A percentile compares a stretch with the other conserved stretches of the same genome.
Conservation (phyloP, 31 red algal species). For the Odonthalia washingtoniensis region DNA sequence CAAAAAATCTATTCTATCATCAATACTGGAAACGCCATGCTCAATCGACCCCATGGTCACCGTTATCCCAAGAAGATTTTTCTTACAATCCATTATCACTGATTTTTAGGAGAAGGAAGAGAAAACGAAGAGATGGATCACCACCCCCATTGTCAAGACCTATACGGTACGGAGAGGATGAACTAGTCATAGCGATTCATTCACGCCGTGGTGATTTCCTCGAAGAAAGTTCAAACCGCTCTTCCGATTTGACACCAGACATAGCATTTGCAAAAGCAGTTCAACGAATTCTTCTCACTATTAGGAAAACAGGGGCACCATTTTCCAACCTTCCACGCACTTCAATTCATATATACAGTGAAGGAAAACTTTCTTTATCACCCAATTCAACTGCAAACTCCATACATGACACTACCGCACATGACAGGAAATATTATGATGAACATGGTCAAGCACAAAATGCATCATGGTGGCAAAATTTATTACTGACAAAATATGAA, state of each 20-base stretch:
- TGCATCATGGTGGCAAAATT: constrained; percentile 54
- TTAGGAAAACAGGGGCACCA: constrained; percentile 43
- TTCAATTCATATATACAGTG: constrained; percentile 72
- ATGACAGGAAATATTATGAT: constrained; percentile 71
- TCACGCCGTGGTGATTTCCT: constrained; percentile 72
- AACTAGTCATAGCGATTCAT: constrained; percentile 71
- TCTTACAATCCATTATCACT: no score
- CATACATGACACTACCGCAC: constrained; percentile 49
- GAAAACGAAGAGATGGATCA: no score
- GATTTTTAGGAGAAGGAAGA: no score
- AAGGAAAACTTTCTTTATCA: constrained; percentile 53
- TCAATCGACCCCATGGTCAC: constrained; percentile 19
- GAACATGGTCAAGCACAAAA: constrained; percentile 34
- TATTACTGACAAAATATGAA: constrained; percentile 24
- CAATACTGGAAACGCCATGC: constrained; percentile 78
- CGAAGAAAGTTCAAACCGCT: neutral
- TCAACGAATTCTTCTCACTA: constrained; percentile 31
- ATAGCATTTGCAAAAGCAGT: constrained; percentile 55
- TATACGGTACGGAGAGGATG: constrained; percentile 10
- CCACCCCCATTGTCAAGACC: no score
- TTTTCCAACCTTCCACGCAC: constrained; percentile 59
- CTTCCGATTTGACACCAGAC: constrained; percentile 42
- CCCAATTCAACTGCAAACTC: constrained; percentile 35
- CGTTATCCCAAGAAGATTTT: no score
- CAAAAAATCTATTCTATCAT: constrained; percentile 59